These are phyloP conservation scores for Pleurotus tuber-regium DNA, from an alignment of 768 basidiomycete genomes.

Conservation along the genomic window DNA sequence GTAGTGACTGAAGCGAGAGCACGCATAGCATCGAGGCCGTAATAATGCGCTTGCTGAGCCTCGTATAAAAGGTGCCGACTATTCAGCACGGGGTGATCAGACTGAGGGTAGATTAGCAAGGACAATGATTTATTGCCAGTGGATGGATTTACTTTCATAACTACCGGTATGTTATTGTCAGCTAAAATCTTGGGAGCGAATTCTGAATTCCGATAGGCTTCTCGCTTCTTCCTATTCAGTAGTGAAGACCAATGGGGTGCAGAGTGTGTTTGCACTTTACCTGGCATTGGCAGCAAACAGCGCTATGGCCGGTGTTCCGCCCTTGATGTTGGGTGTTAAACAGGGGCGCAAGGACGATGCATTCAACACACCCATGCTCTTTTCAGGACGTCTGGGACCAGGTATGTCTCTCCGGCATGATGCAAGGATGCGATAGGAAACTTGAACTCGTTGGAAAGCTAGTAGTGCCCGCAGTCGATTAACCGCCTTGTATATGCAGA, in stretches of 20 bases:
- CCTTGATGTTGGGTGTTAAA: constrained; percentile 23
- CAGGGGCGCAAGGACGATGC: not conserved
- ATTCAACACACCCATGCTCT: constrained; percentile 50
- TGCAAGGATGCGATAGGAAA: constrained; percentile 76
- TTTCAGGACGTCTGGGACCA: constrained; percentile 77
- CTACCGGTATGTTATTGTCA: constrained; percentile 61
- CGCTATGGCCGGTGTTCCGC: constrained; percentile 61
- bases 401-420: constrained; percentile 78
- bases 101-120: constrained; percentile 25
- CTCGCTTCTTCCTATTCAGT: constrained; percentile 38
- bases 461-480: not conserved
- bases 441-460: constrained; percentile 81
- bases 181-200: constrained; percentile 73
- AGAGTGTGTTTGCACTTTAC: constrained; percentile 20
- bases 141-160: constrained; percentile 58
- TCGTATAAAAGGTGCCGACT: constrained; percentile 69
- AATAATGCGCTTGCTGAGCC: constrained; percentile 67
- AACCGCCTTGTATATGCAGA: not conserved
- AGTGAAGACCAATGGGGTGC: not conserved
- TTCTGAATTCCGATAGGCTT: constrained; percentile 64
- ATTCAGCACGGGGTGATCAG: constrained; percentile 56
- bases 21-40: constrained; percentile 55
- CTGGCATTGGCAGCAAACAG: constrained; percentile 66
- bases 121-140: not conserved
- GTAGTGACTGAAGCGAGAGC: constrained; percentile 65